Percentiles rank a stretch among this genome's conserved stretches.
These are phyloP conservation scores for Lactarius vividus DNA, from an alignment of 768 basidiomycete genomes.

Conservation along the genomic window DNA sequence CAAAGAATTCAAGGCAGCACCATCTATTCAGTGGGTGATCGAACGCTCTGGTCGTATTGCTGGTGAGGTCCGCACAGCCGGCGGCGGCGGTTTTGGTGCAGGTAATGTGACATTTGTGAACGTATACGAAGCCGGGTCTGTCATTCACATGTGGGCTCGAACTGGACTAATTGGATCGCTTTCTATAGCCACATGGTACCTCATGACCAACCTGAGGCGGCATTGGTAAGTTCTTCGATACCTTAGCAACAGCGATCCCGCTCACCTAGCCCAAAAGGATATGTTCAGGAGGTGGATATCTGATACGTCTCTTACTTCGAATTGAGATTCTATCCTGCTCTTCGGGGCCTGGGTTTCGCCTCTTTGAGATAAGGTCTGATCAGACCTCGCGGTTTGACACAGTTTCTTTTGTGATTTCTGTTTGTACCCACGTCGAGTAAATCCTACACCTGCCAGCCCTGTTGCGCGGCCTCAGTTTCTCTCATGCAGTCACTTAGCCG, in stretches of 20 bases:
- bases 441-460: background rate
- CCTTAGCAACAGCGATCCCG: background rate
- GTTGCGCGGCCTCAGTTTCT: background rate
- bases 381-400: background rate
- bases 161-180: background rate
- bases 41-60: slow-evolving; percentile 49
- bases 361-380: slow-evolving; percentile 7
- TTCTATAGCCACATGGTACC: slow-evolving; percentile 80
- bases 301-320: slow-evolving; percentile 46
- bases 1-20: slow-evolving; percentile 52
- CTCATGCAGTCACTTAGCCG: background rate
- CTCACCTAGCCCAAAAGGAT: slow-evolving; percentile 41
- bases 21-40: slow-evolving; percentile 56
- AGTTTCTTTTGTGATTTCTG: background rate
- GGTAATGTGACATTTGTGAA: slow-evolving; percentile 86
- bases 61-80: slow-evolving; percentile 71
- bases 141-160: slow-evolving; percentile 8
- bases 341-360: background rate
- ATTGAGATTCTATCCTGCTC: slow-evolving; percentile 8
- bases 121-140: slow-evolving; percentile 78
- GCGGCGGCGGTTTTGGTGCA: slow-evolving; percentile 57
- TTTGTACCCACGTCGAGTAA: background rate
- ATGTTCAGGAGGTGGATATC: slow-evolving; percentile 58
- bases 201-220: slow-evolving; percentile 84
- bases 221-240: slow-evolving; percentile 53